Evolutionary conservation across 257 asterid species (phyloP).

Genomic region (Solanum pennellii): DNA sequence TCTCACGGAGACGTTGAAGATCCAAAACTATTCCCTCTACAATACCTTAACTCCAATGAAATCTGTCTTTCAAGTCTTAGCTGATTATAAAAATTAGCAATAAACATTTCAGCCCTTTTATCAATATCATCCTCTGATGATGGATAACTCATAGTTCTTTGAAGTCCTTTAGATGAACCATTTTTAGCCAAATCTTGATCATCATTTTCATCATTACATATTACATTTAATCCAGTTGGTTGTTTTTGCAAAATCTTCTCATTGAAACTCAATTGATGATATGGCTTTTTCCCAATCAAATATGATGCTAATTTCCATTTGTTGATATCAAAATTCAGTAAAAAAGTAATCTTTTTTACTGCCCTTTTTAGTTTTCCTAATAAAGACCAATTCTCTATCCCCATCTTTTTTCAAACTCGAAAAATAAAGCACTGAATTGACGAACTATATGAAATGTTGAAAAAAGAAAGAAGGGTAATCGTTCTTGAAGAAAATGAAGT

Average conservation of each 20-base stretch:
- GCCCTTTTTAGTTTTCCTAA: slow-evolving; percentile 55
- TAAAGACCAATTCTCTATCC: slow-evolving; percentile 22
- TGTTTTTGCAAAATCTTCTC: slow-evolving; percentile 10
- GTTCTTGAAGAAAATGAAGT: background rate
- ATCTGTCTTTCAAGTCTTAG: slow-evolving; percentile 67
- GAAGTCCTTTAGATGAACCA: slow-evolving; percentile 13
- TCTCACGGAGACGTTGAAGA: slow-evolving; percentile 36
- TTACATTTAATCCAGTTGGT: slow-evolving; percentile 32
- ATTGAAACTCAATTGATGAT: slow-evolving; percentile 42
- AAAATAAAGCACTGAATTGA: background rate
- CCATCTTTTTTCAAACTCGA: slow-evolving; percentile 19
- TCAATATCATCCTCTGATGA: slow-evolving; percentile 74
- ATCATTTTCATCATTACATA: background rate
- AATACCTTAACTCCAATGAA: slow-evolving; percentile 59
- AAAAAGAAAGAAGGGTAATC: background rate
- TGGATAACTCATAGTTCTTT: slow-evolving; percentile 57
- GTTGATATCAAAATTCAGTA: slow-evolving; percentile 37
- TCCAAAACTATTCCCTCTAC: slow-evolving; percentile 44
- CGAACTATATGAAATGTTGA: background rate
- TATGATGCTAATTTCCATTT: slow-evolving; percentile 47
- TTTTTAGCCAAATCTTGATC: background rate
- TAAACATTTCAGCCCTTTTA: slow-evolving; percentile 74
- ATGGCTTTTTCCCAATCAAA: slow-evolving; percentile 10
- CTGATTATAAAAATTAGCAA: slow-evolving; percentile 61
- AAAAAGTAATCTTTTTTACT: slow-evolving; percentile 61